These are phyloP conservation scores for Sophora flavescens DNA, from an alignment of 306 rosid species.

Conservation along the genomic window DNA sequence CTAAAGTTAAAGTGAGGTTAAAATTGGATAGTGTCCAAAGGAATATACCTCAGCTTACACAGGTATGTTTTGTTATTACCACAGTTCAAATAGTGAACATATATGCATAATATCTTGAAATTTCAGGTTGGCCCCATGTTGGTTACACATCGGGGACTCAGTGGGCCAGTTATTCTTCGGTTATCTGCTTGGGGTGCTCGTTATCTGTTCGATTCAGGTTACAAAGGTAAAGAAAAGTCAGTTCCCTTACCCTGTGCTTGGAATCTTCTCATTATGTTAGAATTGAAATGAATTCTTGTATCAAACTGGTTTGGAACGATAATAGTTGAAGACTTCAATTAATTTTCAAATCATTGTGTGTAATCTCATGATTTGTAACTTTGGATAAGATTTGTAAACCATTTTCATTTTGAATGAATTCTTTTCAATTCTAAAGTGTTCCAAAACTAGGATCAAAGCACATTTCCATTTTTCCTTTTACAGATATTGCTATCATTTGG, in stretches of 20 bases:
- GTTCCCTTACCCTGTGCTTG: not conserved
- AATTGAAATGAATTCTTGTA: conserved; percentile 17
- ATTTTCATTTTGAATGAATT: conserved; percentile 27
- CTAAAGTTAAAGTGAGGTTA: conserved; percentile 80
- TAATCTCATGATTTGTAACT: conserved; percentile 30
- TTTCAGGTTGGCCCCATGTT: conserved; percentile 86
- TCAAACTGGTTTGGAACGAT: conserved; percentile 33
- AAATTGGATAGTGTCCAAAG: conserved; percentile 65
- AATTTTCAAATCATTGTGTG: conserved; percentile 30
- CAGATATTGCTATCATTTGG: conserved; percentile 50
- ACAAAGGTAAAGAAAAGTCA: conserved; percentile 62
- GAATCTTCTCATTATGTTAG: conserved; percentile 21
- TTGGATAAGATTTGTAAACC: conserved; percentile 17
- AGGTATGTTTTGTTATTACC: conserved; percentile 55
- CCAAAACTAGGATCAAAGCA: not conserved
- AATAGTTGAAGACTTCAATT: conserved; percentile 19
- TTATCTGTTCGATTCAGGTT: conserved; percentile 68
- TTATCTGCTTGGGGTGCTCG: conserved; percentile 99
- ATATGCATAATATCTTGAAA: conserved; percentile 39
- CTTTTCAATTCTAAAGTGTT: conserved; percentile 10
- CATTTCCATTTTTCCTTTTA: conserved; percentile 25
- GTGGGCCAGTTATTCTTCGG: conserved; percentile 92
- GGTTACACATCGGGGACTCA: conserved; percentile 97
- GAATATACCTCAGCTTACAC: conserved; percentile 81
- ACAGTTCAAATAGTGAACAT: conserved; percentile 34